phyloP scores from a whole-genome alignment of 192 early-diverging fungal genomes.

The Glomus cerebriforme region DNA sequence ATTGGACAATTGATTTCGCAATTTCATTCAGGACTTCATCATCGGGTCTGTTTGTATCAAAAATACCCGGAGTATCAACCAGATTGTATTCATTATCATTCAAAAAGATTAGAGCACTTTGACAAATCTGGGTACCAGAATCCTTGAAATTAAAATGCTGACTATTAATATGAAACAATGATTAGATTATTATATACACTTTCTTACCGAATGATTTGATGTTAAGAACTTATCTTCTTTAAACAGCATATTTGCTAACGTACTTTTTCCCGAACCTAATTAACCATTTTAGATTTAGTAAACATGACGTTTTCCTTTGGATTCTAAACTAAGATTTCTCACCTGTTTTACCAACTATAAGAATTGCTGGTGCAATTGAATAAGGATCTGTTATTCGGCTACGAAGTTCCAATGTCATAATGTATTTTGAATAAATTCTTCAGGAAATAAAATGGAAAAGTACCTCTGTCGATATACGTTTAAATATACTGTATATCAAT shows the following conservation, averaged over 20 bases:
- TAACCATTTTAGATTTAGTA: not conserved
- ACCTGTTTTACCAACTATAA: not conserved
- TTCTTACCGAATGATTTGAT: not conserved
- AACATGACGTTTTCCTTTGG: not conserved
- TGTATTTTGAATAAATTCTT: not conserved
- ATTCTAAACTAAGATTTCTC: not conserved
- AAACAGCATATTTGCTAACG: not conserved
- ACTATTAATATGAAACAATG: not conserved
- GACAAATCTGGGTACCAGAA: not conserved
- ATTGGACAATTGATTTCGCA: not conserved
- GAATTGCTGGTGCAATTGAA: not conserved
- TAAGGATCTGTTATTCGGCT: not conserved
- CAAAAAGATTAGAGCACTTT: not conserved
- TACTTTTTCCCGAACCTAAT: not conserved
- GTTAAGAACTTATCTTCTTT: not conserved
- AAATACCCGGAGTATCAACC: not conserved
- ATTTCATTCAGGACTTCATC: not conserved
- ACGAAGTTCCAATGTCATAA: not conserved
- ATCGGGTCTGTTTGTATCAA: not conserved
- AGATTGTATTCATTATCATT: not conserved
- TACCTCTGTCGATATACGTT: too few relatives aligned
- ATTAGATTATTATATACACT: not conserved
- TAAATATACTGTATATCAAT: too few relatives aligned
- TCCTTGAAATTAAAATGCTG: not conserved
- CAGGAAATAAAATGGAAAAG: too few relatives aligned